phyloP scores from a whole-genome alignment of 805 yeast species.

The Myxozyma mucilagina region DNA sequence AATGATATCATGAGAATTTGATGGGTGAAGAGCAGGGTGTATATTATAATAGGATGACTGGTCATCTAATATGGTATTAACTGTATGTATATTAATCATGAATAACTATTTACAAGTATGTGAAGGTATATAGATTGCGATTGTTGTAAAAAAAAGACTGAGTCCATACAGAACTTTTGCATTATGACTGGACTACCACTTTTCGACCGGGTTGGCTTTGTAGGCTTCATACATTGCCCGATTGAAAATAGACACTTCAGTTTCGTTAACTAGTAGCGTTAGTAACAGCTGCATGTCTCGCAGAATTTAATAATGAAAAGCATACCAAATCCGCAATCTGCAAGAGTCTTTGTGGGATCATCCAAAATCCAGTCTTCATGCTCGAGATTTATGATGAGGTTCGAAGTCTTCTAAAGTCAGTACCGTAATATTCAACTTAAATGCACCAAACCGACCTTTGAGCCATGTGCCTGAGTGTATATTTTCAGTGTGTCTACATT shows the following conservation, averaged over 20 bases:
- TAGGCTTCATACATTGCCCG: conserved; percentile 62
- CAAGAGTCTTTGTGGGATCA: conserved; percentile 46
- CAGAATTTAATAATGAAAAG: not conserved
- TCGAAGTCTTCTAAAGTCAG: conserved; percentile 55
- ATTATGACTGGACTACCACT: conserved; percentile 56
- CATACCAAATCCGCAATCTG: conserved; percentile 50
- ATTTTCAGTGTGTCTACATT: conserved; percentile 55
- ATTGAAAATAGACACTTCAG: conserved; percentile 85
- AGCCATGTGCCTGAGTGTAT: conserved; percentile 92
- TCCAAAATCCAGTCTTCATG: conserved; percentile 72
- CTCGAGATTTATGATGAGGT: conserved; percentile 85
- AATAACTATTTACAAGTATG: too few species aligned
- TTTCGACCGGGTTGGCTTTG: conserved; percentile 83
- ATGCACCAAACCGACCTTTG: conserved; percentile 50
- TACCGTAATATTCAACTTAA: not conserved
- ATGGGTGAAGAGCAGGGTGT: too few species aligned
- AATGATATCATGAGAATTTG: too few species aligned
- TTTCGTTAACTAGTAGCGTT: conserved; percentile 67
- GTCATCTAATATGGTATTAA: too few species aligned
- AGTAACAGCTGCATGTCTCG: not conserved
- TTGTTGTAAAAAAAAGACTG: not conserved
- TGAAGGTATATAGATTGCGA: too few species aligned
- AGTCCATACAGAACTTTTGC: not conserved
- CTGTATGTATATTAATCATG: too few species aligned
- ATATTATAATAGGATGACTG: too few species aligned